Base-by-base conservation (phyloP, 169 alveolate species). In the Plasmodium coatneyi region DNA sequence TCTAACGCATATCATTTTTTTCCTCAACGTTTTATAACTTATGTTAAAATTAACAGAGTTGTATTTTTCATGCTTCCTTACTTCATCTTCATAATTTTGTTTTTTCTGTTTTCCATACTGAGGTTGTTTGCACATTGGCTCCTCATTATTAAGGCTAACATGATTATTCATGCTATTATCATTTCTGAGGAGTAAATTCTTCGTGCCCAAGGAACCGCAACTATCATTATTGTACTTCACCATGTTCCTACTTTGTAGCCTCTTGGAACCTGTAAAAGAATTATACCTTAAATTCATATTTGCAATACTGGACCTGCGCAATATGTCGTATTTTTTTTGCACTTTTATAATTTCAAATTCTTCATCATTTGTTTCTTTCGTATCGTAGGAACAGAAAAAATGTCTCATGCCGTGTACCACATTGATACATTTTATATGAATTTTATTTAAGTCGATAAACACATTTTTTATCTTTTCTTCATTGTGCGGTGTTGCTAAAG, bases 381-480 rank as follows among this genome's bases (percentile, higher is more conserved):
- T 70, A 66, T 89, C 94, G 72, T 89, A 89, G 7, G 91, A 89
- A 80, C 94, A 89, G 71, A 89, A 89, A 79, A 80, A 89, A 89
- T 89, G 90, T 56, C 79, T 80, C 28, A 80, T 78, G n/a, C 94
- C 90, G 72, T 89, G 39, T 41, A 46, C 90, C 14, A 89, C 90
- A 32, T 70, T 56, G 81, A 89, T 41, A 70, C 90, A 89, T 70
- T 89, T 89, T 66, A 89, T 66, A 80, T 66, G 56, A 79, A 89
- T 46, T 79, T 89, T 89, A 22, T 41, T 89, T 25, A 78, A 46
- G 66, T 89, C 83, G 46, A 89, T 60, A 32, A 22, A 32, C 28
- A 89, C 66, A 60, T 80, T 41, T 70, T 89, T 80, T 30, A 89
- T 34, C 36, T 60, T 56, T 14, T 80, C 76, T 9, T 66, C 90